These are phyloP conservation scores for Aspergillus transmontanensis DNA, from an alignment of 2,329 filamentous ascomycete genomes.

Conservation along the genomic window DNA sequence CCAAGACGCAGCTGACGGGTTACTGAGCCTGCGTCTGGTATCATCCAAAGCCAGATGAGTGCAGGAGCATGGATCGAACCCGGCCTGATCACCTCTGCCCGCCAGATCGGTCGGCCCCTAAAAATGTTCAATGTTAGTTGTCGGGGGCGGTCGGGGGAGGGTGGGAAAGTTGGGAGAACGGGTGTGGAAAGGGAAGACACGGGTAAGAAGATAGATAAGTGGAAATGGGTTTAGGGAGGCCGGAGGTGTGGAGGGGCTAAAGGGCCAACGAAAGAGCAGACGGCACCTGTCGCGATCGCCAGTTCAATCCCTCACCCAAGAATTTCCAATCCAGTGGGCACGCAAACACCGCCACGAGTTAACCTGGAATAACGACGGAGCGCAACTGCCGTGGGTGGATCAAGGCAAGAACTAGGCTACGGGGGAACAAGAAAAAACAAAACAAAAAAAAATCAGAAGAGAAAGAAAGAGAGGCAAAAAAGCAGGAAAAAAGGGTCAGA, in stretches of 20 bases:
- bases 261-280: slow-evolving; percentile 24
- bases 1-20: slow-evolving; percentile 40
- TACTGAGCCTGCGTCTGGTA: slow-evolving; percentile 34
- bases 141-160: slow-evolving; percentile 1
- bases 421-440: slow-evolving; percentile 27
- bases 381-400: slow-evolving; percentile 26
- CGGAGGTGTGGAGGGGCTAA: slow-evolving; percentile 39
- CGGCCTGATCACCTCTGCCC: slow-evolving; percentile 27
- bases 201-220: slow-evolving; percentile 12
- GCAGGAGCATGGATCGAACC: slow-evolving; percentile 38
- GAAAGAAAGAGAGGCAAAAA: slow-evolving; percentile 3
- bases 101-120: slow-evolving; percentile 28
- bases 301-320: slow-evolving; percentile 18
- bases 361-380: slow-evolving; percentile 10
- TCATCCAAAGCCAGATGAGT: slow-evolving; percentile 31
- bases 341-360: background rate
- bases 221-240: slow-evolving; percentile 18
- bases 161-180: slow-evolving; percentile 10
- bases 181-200: slow-evolving; percentile 12
- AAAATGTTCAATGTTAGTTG: slow-evolving; percentile 12
- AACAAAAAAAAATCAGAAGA: slow-evolving; percentile 22
- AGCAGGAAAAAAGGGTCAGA: slow-evolving; percentile 9
- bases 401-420: slow-evolving; percentile 25
- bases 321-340: background rate
- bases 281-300: slow-evolving; percentile 26